Percentiles rank a stretch among this genome's conserved stretches.
These are phyloP conservation scores for Phaeosphaeriaceae sp. DNA, from an alignment of 2,329 filamentous ascomycete genomes.

Conservation along the genomic window DNA sequence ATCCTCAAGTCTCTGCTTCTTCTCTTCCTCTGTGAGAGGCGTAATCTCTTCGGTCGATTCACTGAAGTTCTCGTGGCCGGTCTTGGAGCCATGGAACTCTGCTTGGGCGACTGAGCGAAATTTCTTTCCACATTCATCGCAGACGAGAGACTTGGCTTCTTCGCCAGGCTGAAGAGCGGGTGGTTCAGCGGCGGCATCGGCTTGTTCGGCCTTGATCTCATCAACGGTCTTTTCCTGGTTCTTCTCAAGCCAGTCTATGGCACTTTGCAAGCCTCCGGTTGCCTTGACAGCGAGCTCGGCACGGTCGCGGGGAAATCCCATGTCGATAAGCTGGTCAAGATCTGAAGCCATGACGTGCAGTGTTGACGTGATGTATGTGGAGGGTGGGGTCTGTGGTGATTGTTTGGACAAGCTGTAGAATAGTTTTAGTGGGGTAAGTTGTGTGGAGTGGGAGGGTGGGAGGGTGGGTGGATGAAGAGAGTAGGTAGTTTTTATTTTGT, in stretches of 20 bases:
- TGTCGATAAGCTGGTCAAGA: conserved; percentile 66
- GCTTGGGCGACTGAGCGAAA: conserved; percentile 83
- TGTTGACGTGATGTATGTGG: conserved; percentile 12
- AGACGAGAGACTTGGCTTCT: conserved; percentile 80
- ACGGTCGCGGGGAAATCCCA: conserved; percentile 82
- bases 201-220: conserved; percentile 67
- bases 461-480: conserved; percentile 8
- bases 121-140: conserved; percentile 93
- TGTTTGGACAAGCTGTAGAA: not conserved
- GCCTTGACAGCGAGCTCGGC: conserved; percentile 85
- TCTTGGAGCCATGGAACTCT: conserved; percentile 89
- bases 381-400: conserved; percentile 3
- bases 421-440: conserved; percentile 3
- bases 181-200: conserved; percentile 55
- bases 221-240: conserved; percentile 89
- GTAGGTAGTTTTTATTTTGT: conserved; percentile 5
- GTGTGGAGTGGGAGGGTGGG: not conserved
- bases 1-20: conserved; percentile 77
- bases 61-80: conserved; percentile 86
- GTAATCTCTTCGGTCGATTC: conserved; percentile 93
- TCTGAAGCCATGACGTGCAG: conserved; percentile 57
- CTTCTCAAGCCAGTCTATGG: conserved; percentile 92
- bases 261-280: conserved; percentile 79
- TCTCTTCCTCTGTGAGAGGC: conserved; percentile 90
- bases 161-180: conserved; percentile 73